Evolutionary conservation across 2,329 filamentous ascomycete genomes (phyloP), one percentile per base, ranked within the genome.

Genomic region (Polytolypa hystricis): DNA sequence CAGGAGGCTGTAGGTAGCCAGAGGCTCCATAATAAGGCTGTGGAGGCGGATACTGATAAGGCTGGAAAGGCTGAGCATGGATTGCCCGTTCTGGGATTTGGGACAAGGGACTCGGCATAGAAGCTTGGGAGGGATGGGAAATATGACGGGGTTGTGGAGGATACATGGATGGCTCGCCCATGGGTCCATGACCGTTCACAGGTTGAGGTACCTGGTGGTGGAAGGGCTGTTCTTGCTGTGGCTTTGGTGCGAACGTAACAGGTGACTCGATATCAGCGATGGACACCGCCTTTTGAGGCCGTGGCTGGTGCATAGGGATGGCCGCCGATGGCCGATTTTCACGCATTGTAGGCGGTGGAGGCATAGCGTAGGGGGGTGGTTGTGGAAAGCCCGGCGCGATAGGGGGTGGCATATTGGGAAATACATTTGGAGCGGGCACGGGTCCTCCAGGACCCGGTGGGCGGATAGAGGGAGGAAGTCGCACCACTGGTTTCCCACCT

Each of bases 11-110:
- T 17, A 67, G 64, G 49, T 72, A 64, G 52, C 65, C 34, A 60
- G 77, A 61, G 69, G 76, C 56, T 38, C 61, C 58, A 47, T 78
- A 81, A 50, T 71, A 82, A 30, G 67, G 64, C 29, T 68, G 68
- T 32, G 61, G 51, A 45, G 73, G 74, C 28, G 69, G 61, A 45
- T 78, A 85, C 9, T 69, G 65, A 44, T 77, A 79, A 19, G 84
- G 84, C 49, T 94, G 87, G 67, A 94, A 96, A 0, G 85, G 79
- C 37, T 82, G 81, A 18, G 86, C 89, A 51, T 95, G 86, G 34
- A 94, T 86, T 6, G 86, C 84, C 38, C 87, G 78, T 60, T 95
- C 89, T 2, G 87, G 87, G 43, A 95, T 94, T 50, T 93, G 86
- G 15, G 86, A 89, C 21, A 94, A 67, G 0, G 87, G 86, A 1